Evolutionary conservation across 2,329 filamentous ascomycete species (phyloP).

Genomic region (Colletotrichum sp.): DNA sequence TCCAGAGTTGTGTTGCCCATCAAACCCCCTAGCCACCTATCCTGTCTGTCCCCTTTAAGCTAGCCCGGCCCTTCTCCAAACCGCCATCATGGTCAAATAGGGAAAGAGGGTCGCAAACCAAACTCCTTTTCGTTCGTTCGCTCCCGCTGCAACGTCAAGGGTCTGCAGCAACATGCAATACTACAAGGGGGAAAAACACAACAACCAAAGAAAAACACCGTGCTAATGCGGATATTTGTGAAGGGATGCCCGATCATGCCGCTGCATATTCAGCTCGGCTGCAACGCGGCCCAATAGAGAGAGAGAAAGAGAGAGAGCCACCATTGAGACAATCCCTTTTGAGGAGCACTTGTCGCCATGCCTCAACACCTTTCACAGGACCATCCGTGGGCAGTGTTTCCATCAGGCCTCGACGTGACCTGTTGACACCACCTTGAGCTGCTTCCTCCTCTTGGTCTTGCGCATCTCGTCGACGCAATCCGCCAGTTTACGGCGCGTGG

Average conservation of each 20-base stretch:
- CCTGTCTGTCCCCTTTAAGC: not conserved
- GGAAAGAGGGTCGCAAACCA: not conserved
- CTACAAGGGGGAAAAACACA: not conserved
- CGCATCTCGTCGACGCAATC: slow-evolving; percentile 52
- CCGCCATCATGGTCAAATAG: not conserved
- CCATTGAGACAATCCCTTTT: not conserved
- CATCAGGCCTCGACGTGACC: slow-evolving; percentile 31
- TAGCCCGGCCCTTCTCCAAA: not conserved
- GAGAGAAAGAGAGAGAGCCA: not conserved
- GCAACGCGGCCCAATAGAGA: not conserved
- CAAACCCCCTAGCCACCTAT: not conserved
- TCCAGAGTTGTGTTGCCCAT: not conserved
- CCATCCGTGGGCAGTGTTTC: not conserved
- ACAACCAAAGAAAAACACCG: not conserved
- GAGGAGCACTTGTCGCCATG: not conserved
- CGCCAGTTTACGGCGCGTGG: slow-evolving; percentile 51
- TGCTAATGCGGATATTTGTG: not conserved
- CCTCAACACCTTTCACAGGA: not conserved
- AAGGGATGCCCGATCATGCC: not conserved
- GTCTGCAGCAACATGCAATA: slow-evolving; percentile 7
- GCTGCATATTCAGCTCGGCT: slow-evolving; percentile 11
- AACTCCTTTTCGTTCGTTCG: not conserved
- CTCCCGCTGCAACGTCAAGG: slow-evolving; percentile 4
- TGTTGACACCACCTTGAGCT: slow-evolving; percentile 43
- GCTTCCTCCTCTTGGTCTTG: slow-evolving; percentile 46